Evolutionary conservation across 2,329 filamentous ascomycete species (phyloP).

Genomic region (Ophiostoma pallidulum): DNA sequence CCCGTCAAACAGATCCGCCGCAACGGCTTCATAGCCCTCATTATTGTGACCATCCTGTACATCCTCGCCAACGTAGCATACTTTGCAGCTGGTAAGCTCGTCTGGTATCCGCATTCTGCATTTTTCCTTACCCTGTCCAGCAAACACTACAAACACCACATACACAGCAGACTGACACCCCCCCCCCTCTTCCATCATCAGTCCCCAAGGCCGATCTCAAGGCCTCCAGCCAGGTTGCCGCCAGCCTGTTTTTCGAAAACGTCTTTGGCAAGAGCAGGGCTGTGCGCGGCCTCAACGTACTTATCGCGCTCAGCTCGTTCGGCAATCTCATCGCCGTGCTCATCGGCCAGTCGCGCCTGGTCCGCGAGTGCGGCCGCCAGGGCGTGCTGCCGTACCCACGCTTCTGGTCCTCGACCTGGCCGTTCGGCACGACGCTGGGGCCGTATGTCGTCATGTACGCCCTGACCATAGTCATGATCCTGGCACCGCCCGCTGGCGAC

Average conservation of each 20-base stretch:
- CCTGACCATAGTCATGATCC: conserved; percentile 49
- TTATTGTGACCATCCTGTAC: conserved; percentile 44
- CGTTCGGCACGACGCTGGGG: conserved; percentile 53
- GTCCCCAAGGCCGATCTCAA: conserved; percentile 44
- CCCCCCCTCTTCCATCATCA: no score
- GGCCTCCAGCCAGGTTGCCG: conserved; percentile 41
- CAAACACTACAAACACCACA: no score
- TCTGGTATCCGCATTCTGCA: no score
- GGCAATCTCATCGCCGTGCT: conserved; percentile 48
- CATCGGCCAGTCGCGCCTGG: conserved; percentile 45
- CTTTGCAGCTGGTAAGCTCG: conserved; percentile 47
- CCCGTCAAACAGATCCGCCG: conserved; percentile 46
- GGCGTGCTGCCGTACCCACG: conserved; percentile 48
- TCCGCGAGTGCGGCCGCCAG: conserved; percentile 53
- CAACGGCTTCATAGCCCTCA: conserved; percentile 39
- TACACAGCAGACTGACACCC: no score
- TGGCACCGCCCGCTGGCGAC: conserved; percentile 51
- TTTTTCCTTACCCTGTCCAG: no score
- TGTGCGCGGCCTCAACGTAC: conserved; percentile 43
- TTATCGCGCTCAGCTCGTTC: conserved; percentile 48
- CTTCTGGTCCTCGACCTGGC: conserved; percentile 53
- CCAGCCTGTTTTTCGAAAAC: conserved; percentile 47
- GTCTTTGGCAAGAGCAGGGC: conserved; percentile 44
- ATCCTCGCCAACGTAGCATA: conserved; percentile 51
- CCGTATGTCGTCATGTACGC: conserved; percentile 49